phyloP scores from a whole-genome alignment of 768 basidiomycete species.

The Cyclocybe aegerita region DNA sequence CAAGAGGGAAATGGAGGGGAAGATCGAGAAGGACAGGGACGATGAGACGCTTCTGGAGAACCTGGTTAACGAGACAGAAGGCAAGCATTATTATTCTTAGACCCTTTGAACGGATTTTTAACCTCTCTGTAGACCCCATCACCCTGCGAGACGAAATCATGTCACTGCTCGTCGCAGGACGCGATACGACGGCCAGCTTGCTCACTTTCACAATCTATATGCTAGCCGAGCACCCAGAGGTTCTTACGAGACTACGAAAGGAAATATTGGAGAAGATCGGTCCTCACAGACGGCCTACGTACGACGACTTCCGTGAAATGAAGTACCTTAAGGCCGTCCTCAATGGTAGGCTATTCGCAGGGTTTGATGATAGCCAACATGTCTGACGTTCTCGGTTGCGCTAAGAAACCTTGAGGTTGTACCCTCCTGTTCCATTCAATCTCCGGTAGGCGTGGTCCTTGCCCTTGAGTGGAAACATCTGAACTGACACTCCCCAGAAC shows the following conservation, averaged over 20 bases:
- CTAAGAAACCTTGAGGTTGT: too few relatives aligned
- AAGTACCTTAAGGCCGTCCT: too few relatives aligned
- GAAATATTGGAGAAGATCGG: conserved; percentile 42
- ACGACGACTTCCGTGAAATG: conserved; percentile 30
- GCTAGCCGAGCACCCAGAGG: conserved; percentile 42
- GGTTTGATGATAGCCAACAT: too few relatives aligned
- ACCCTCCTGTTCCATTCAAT: too few relatives aligned
- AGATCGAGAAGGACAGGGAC: conserved; percentile 21
- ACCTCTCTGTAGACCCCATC: conserved; percentile 17
- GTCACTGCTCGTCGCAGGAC: conserved; percentile 43
- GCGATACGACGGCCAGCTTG: conserved; percentile 44
- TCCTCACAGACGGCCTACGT: conserved; percentile 30
- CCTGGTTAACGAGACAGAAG: conserved; percentile 41
- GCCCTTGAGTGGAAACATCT: too few relatives aligned
- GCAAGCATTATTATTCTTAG: conserved; percentile 27
- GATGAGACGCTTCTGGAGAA: conserved; percentile 43
- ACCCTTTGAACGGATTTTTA: background rate
- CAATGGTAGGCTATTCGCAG: too few relatives aligned
- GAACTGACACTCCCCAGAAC: conserved; percentile 2
- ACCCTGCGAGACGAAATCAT: conserved; percentile 41
- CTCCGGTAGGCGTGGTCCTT: too few relatives aligned
- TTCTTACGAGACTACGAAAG: conserved; percentile 37
- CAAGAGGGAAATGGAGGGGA: conserved; percentile 24
- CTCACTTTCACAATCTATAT: conserved; percentile 46
- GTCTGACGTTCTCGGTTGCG: too few relatives aligned